These are phyloP conservation scores for Globisporangium middletonii DNA, from an alignment of 352 stramenopile species.

Conservation along the genomic window DNA sequence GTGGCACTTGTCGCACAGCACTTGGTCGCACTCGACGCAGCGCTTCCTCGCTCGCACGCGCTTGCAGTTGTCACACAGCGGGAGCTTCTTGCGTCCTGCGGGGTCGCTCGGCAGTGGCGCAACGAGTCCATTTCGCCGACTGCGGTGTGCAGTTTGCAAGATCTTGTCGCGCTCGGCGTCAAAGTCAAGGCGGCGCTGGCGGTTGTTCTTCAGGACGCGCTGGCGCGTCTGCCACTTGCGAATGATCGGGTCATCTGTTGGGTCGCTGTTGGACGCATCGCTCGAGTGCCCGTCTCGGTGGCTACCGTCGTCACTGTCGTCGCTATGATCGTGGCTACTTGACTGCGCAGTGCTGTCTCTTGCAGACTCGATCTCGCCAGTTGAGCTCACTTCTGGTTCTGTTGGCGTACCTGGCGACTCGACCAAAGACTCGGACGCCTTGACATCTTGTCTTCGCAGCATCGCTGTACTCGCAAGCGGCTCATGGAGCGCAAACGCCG, in stretches of 20 bases:
- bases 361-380: neutral
- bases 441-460: neutral
- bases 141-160: conserved; percentile 22
- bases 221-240: conserved; percentile 33
- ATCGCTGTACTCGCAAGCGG: neutral
- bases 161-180: conserved; percentile 40
- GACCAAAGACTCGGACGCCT: neutral
- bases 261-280: neutral
- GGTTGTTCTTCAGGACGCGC: conserved; percentile 26
- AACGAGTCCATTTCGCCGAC: conserved; percentile 52
- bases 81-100: conserved; percentile 31
- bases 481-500: conserved; percentile 7
- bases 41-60: conserved; percentile 32
- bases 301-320: neutral
- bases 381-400: neutral
- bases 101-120: conserved; percentile 33
- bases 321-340: neutral
- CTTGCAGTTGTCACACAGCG: conserved; percentile 49
- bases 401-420: neutral
- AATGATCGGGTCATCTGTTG: conserved; percentile 13
- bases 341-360: neutral
- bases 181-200: conserved; percentile 19
- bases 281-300: neutral
- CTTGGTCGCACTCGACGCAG: conserved; percentile 48
- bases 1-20: conserved; percentile 59